Conservation (phyloP, 106 monocot genomes). For the Acorus calamus region DNA sequence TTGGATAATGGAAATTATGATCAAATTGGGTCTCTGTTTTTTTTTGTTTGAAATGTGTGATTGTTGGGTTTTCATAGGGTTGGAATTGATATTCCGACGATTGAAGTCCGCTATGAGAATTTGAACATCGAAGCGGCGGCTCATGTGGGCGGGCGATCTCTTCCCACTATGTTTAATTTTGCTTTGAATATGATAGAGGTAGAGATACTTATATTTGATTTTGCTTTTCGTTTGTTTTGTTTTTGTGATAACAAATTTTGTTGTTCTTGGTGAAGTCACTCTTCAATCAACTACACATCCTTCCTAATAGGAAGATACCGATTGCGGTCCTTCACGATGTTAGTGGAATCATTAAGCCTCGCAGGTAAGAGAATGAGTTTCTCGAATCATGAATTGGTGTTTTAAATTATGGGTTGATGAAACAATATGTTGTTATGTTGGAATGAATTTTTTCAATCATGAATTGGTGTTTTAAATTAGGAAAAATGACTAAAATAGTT, state of each 20-base stretch:
- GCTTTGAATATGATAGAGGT: slow-evolving; percentile 26
- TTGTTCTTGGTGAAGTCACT: slow-evolving; percentile 11
- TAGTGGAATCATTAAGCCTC: slow-evolving; percentile 52
- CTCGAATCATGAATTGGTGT: too few relatives aligned
- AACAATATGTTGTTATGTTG: too few relatives aligned
- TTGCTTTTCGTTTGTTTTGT: neutral
- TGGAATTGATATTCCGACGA: slow-evolving; percentile 57
- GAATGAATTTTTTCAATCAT: neutral
- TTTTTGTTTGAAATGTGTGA: neutral
- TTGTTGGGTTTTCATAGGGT: slow-evolving; percentile 23
- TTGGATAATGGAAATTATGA: too few relatives aligned
- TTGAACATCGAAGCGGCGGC: slow-evolving; percentile 40
- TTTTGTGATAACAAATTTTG: neutral
- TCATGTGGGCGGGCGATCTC: slow-evolving; percentile 32
- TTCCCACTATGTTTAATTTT: slow-evolving; percentile 39
- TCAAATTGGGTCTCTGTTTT: neutral
- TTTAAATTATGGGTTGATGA: too few relatives aligned
- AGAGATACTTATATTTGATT: neutral
- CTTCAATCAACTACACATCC: slow-evolving; percentile 26
- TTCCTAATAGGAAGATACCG: slow-evolving; percentile 38
- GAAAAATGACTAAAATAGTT: too few relatives aligned
- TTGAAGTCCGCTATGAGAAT: slow-evolving; percentile 63
- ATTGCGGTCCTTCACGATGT: slow-evolving; percentile 33
- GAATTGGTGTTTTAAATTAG: too few relatives aligned
- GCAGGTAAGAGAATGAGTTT: slow-evolving; percentile 18